Conservation (phyloP, 2,329 filamentous ascomycete genomes). For the Aspergillus quadrilineatus region DNA sequence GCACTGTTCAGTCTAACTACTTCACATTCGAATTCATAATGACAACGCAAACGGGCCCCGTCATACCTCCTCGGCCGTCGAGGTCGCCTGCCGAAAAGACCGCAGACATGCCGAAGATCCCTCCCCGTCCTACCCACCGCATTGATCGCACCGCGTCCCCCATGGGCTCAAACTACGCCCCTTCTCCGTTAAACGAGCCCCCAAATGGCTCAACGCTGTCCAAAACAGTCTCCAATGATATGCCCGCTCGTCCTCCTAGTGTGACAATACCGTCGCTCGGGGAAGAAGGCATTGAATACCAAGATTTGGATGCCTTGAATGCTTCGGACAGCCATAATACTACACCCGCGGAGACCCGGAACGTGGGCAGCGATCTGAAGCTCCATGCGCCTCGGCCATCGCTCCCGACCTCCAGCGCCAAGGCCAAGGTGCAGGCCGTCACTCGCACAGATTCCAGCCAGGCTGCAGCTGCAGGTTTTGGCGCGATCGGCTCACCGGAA, state of each 20-base stretch:
- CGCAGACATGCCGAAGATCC: slow-evolving; percentile 66
- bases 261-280: slow-evolving; percentile 82
- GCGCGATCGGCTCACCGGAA: slow-evolving; percentile 55
- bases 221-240: slow-evolving; percentile 36
- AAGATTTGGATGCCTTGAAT: slow-evolving; percentile 53
- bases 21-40: slow-evolving; percentile 24
- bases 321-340: slow-evolving; percentile 43
- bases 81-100: slow-evolving; percentile 52
- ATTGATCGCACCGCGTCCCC: slow-evolving; percentile 75
- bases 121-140: slow-evolving; percentile 70
- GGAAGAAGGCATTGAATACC: slow-evolving; percentile 88
- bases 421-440: slow-evolving; percentile 76
- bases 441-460: slow-evolving; percentile 89
- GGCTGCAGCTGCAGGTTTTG: slow-evolving; percentile 81
- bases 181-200: slow-evolving; percentile 77
- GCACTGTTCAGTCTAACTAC: not conserved
- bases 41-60: slow-evolving; percentile 51
- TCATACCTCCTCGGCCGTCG: slow-evolving; percentile 63
- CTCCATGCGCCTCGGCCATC: slow-evolving; percentile 88
- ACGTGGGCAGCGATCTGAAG: slow-evolving; percentile 75
- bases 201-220: slow-evolving; percentile 43
- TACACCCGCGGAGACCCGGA: slow-evolving; percentile 71
- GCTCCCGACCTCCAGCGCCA: slow-evolving; percentile 75
- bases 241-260: slow-evolving; percentile 64
- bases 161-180: slow-evolving; percentile 74